These are phyloP conservation scores for Monosporascus sp. DNA, from an alignment of 2,329 filamentous ascomycete species.

Conservation along the genomic window DNA sequence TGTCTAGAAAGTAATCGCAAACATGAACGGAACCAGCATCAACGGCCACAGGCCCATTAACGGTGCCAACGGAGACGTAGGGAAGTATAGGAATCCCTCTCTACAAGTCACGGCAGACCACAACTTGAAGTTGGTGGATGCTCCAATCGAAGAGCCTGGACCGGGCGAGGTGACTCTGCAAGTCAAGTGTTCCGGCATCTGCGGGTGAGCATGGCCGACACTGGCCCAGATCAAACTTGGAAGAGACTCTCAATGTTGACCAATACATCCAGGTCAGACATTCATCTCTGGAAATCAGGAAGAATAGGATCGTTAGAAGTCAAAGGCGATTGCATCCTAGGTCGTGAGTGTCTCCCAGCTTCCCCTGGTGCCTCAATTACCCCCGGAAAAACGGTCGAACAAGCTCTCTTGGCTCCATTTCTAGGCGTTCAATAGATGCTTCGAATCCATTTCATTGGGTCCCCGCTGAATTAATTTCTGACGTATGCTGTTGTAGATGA, in stretches of 20 bases:
- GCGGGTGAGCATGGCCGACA: conserved; percentile 41
- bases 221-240: too few species aligned
- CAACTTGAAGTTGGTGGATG: conserved; percentile 49
- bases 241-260: neutral
- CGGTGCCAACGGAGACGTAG: conserved; percentile 4
- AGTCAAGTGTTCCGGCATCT: conserved; percentile 59
- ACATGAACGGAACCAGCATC: conserved; percentile 3
- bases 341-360: conserved; percentile 27
- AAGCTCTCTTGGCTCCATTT: neutral
- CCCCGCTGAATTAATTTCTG: neutral
- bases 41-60: neutral
- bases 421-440: neutral
- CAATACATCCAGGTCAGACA: conserved; percentile 46
- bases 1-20: too few species aligned
- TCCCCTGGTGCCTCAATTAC: neutral
- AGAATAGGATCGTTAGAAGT: conserved; percentile 59
- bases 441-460: neutral
- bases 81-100: conserved; percentile 41
- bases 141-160: conserved; percentile 49
- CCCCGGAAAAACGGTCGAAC: neutral
- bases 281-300: conserved; percentile 64
- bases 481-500: conserved; percentile 36
- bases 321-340: conserved; percentile 58
- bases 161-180: conserved; percentile 54
- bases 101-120: conserved; percentile 58